phyloP scores from a whole-genome alignment of 2,329 filamentous ascomycete genomes.

The Endoconidiophora polonica region DNA sequence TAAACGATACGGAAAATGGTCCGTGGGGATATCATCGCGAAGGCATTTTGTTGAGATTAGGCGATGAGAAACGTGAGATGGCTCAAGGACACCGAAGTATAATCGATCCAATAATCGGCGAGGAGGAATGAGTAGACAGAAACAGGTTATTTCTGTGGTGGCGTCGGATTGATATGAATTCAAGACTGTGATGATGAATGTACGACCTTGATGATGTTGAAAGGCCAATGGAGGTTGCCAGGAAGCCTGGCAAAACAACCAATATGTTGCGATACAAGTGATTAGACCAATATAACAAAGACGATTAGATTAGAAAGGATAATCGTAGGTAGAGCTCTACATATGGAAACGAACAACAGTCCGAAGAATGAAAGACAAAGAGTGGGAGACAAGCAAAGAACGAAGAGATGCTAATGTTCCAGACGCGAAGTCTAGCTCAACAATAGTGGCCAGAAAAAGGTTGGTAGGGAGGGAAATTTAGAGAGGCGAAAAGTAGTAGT shows the following conservation, averaged over 20 bases:
- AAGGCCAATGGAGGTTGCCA: no score
- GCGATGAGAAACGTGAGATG: background rate
- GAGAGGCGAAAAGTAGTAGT: no score
- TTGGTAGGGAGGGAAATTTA: no score
- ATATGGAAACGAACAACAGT: slow-evolving; percentile 4
- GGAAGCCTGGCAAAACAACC: no score
- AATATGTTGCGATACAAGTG: no score
- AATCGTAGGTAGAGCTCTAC: background rate
- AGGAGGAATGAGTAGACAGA: background rate
- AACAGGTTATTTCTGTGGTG: background rate
- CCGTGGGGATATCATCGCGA: slow-evolving; percentile 26
- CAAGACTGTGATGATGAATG: background rate
- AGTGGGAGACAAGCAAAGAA: background rate
- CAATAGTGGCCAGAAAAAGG: background rate
- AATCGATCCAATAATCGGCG: background rate
- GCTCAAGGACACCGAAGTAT: background rate
- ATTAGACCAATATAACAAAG: no score
- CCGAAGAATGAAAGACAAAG: background rate
- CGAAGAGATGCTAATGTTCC: background rate
- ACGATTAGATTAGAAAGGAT: no score
- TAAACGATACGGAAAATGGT: slow-evolving; percentile 68
- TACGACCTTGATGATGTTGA: no score
- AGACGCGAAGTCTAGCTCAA: background rate
- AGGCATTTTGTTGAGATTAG: slow-evolving; percentile 6
- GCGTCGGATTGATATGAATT: slow-evolving; percentile 10